Conservation (phyloP, 2,329 filamentous ascomycete species). For the Beauveria pseudobassiana region DNA sequence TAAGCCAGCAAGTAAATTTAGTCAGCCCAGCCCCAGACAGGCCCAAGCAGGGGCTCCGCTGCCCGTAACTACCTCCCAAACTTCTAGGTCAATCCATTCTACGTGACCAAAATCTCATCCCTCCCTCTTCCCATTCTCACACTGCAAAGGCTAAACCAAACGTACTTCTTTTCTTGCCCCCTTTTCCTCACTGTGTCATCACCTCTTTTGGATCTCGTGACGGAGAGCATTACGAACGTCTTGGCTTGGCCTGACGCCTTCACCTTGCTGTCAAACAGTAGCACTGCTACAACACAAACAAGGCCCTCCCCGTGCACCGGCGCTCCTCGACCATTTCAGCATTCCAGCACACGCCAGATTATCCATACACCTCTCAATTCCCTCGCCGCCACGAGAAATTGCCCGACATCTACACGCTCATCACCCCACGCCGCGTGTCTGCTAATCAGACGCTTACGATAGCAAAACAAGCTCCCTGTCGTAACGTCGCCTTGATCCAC, state of each 20-base stretch:
- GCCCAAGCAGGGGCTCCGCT: background rate
- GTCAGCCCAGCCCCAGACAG: background rate
- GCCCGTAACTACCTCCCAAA: background rate
- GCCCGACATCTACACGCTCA: background rate
- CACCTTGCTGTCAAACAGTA: background rate
- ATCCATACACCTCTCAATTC: background rate
- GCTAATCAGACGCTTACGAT: conserved; percentile 1
- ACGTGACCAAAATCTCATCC: background rate
- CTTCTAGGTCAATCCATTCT: background rate
- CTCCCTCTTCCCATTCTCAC: background rate
- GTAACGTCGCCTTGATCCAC: background rate
- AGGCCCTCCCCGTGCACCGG: background rate
- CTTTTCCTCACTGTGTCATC: background rate
- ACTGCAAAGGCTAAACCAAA: too few relatives aligned
- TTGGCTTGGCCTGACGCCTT: background rate
- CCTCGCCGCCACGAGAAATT: background rate
- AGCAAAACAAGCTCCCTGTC: conserved; percentile 3
- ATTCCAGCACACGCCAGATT: conserved; percentile 13
- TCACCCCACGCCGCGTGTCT: background rate
- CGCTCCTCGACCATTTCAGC: conserved; percentile 6
- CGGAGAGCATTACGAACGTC: background rate
- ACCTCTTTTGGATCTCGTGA: background rate
- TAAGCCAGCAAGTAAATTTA: too few relatives aligned
- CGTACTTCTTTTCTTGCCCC: background rate
- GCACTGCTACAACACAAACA: background rate